Conservation (phyloP, 169 alveolate genomes). For the Plasmodium coatneyi region DNA sequence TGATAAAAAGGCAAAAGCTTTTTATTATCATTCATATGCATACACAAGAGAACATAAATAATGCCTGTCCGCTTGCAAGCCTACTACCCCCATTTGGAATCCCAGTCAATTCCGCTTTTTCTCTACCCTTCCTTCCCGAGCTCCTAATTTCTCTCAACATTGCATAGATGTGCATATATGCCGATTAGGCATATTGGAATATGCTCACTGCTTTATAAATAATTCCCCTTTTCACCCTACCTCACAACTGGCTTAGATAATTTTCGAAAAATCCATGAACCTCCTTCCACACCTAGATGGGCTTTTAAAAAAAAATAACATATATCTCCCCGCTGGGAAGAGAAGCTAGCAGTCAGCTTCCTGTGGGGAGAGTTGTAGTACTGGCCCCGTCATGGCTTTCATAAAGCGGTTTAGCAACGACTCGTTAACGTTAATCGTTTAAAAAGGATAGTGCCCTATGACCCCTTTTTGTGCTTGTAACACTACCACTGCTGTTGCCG, state of each 20-base stretch:
- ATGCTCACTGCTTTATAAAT: background rate
- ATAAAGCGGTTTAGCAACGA: background rate
- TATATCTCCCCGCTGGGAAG: background rate
- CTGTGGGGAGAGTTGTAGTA: too few relatives aligned
- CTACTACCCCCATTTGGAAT: background rate
- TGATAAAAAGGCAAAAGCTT: background rate
- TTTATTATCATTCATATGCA: background rate
- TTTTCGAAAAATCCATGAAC: background rate
- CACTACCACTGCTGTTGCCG: background rate
- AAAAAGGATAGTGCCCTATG: background rate
- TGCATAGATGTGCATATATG: background rate
- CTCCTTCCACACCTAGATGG: background rate
- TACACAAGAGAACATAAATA: background rate
- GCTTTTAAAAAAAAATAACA: background rate
- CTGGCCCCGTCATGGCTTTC: background rate
- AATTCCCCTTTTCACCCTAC: background rate
- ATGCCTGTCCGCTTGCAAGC: background rate
- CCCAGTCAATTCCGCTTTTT: background rate
- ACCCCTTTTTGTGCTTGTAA: background rate
- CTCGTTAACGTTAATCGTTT: background rate
- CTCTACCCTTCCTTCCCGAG: background rate
- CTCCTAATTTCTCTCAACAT: background rate
- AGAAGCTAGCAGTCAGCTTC: background rate
- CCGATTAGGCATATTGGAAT: background rate
- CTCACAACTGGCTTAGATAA: background rate